Conservation (phyloP, 257 asterid genomes). For the Anisodus tanguticus region DNA sequence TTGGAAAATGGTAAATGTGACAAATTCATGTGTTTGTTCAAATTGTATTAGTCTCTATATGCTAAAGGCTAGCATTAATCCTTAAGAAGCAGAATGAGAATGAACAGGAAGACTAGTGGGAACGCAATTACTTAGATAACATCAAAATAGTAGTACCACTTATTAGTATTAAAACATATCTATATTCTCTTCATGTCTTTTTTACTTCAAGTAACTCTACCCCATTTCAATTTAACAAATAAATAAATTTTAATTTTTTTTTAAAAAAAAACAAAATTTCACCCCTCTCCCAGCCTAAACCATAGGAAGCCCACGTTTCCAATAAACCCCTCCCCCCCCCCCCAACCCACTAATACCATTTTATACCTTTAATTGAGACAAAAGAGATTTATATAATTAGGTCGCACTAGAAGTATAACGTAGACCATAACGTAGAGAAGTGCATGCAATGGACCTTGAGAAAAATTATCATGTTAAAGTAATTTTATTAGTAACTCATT, state of each 20-base stretch:
- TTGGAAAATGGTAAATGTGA: too few species aligned
- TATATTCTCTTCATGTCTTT: background rate
- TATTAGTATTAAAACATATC: too few species aligned
- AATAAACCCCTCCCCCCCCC: too few species aligned
- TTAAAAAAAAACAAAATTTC: background rate
- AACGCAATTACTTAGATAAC: background rate
- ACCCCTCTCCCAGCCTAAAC: background rate
- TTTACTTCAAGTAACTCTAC: background rate
- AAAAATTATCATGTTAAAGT: background rate
- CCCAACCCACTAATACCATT: background rate
- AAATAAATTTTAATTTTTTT: background rate
- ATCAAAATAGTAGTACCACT: too few species aligned
- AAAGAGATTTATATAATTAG: background rate
- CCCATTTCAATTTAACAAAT: background rate
- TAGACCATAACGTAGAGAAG: background rate
- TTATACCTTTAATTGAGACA: background rate
- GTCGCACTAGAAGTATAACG: background rate
- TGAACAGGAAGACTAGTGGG: background rate
- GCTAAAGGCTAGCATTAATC: background rate
- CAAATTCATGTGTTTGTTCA: too few species aligned
- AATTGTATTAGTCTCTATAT: too few species aligned
- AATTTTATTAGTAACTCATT: background rate
- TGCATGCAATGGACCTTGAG: constrained; percentile 23
- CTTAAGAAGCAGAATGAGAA: background rate
- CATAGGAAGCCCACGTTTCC: background rate